Evolutionary conservation across 2,329 filamentous ascomycete genomes (phyloP), one percentile per base, ranked within the genome.

Genomic region (Xylariaceae sp.): DNA sequence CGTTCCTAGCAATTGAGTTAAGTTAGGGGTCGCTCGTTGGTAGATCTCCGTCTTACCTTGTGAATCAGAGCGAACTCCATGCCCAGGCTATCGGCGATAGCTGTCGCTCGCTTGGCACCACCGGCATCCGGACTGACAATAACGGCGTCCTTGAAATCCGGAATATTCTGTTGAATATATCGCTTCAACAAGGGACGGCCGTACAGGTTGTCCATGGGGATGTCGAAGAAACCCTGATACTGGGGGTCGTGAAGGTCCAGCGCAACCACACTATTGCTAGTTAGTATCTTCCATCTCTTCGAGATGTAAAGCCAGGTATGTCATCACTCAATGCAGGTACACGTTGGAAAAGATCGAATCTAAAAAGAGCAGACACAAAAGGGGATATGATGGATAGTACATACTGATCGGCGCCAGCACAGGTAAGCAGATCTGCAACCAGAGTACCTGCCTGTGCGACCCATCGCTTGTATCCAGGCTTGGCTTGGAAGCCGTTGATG

Each of bases 161-260:
- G 88, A 61, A 96, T 94, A 69, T 91, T 85, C 71, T 89, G 86
- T 72, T 92, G 87, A 68, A 88, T 88, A 71, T 88, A 88, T 62
- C 82, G 82, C 71, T 87, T 85, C 56, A 88, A 79, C 54, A 92
- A 77, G 53, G 89, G 87, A 68, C 89, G 86, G 58, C 88, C 93
- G 76, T 97, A 97, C 15, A 99, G 82, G 74, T 99, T 99, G 77
- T 99, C 94, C 58, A 99, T 94, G 2, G 94, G 94, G 60, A 97
- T 96, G 72, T 99, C 93, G 72, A 99, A 97, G 80, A 97, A 99
- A 56, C 94, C 94, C 76, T 99, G 94, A 72, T 97, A 97, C 75
- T 99, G 92, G 48, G 91, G 89, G 74, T 97, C 93, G 73, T 94
- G 91, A 55, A 99, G 82, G 72, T 99, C 94, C 89, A 99, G 95